Evolutionary conservation across 352 stramenopile species (phyloP).

Genomic region (Phytophthora hybrid): DNA sequence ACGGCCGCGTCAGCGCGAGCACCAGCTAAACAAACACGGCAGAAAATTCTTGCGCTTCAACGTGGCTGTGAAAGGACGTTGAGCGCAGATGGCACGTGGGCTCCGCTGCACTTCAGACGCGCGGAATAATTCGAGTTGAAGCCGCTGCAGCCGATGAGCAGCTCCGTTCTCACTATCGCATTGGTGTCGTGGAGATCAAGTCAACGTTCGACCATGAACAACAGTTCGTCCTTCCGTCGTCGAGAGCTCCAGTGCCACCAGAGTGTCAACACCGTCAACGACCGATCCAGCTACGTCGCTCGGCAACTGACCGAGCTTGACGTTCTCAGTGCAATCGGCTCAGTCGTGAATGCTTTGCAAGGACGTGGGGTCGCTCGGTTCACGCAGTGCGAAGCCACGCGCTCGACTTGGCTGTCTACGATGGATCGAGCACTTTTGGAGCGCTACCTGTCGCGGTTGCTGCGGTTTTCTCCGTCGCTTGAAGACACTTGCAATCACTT

Average conservation of each 20-base stretch:
- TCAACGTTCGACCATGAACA: conserved; percentile 8
- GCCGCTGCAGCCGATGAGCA: conserved; percentile 1
- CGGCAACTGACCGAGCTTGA: conserved; percentile 25
- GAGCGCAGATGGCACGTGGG: conserved; percentile 19
- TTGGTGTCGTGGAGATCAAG: conserved; percentile 2
- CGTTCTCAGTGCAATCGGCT: conserved; percentile 14
- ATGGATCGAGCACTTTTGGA: conserved; percentile 20
- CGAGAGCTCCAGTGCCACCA: conserved; percentile 22
- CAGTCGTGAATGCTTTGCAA: conserved; percentile 14
- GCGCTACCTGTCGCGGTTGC: conserved; percentile 16
- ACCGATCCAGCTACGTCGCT: conserved; percentile 28
- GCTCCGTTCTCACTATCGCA: conserved; percentile 13
- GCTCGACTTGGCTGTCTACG: conserved; percentile 5
- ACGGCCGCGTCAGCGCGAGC: conserved; percentile 15
- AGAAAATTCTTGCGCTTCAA: conserved; percentile 34
- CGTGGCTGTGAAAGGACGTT: conserved; percentile 27
- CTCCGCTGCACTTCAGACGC: conserved; percentile 15
- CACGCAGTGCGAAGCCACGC: conserved; percentile 16
- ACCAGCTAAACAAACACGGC: neutral
- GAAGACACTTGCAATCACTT: conserved; percentile 15
- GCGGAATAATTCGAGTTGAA: neutral
- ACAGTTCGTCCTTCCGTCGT: conserved; percentile 15
- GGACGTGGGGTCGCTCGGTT: conserved; percentile 13
- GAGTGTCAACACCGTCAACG: conserved; percentile 11
- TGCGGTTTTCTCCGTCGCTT: conserved; percentile 27